Evolutionary conservation across 768 basidiomycete genomes (phyloP), one percentile per base, ranked within the genome.

Genomic region (Stropharia rugosoannulata): DNA sequence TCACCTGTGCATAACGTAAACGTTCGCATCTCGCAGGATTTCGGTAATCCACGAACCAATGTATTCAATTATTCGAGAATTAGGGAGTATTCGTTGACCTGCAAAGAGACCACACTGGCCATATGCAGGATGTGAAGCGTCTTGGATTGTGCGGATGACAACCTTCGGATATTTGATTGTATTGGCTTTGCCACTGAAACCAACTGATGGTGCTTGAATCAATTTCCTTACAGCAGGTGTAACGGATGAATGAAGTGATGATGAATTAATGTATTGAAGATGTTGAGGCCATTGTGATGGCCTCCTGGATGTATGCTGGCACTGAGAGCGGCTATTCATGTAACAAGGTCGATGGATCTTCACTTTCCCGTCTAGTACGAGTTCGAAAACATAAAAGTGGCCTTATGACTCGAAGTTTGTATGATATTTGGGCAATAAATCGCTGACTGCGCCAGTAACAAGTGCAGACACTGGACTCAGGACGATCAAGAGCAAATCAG

Each of bases 91-190:
- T 69, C 84, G 88, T 56, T 80, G 86, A 18, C 78, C 72, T 19
- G 93, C 87, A 70, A 95, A 95, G 35, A 98, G 75, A 3, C 95
- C 95, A 59, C 70, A 73, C 67, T 95, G 94, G 1, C 91, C 90
- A 55, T 66, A 66, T 41, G 90, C 89, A 39, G 95, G 95, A 73
- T 96, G 93, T 29, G 70, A 70, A 11, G 75, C 54, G 37, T 74
- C 75, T 39, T 76, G 62, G 58, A 94, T 86, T 2, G 49, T 64
- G 62, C 79, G 83, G 63, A 95, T 89, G 49, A 73, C 66, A 29
- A 88, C 80, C 42, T 70, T 69, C 16, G 65, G 39, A 60, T 63
- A 64, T 48, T 54, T 60, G 32, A 32, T 16, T 41, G 27, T 29
- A 40, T 25, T 29, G 49, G 47, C 29, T 49, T 32, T 47, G 47